phyloP scores from a whole-genome alignment of 305 asterid genomes.

The Solanum aculeatissimum region DNA sequence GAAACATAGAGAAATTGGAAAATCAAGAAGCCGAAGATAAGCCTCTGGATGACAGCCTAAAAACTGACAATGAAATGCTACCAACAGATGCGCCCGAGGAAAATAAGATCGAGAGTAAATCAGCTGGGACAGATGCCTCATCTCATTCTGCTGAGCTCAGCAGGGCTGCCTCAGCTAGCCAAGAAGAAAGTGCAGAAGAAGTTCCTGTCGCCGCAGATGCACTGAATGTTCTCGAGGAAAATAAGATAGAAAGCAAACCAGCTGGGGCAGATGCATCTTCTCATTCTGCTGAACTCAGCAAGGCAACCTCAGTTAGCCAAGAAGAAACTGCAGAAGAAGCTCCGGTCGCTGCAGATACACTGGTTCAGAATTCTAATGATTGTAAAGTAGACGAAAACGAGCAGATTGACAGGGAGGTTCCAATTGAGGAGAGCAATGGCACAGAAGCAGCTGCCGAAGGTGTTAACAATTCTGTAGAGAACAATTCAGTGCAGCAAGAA shows the following conservation, averaged over 20 bases:
- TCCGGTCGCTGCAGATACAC: neutral
- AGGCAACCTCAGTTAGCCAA: neutral
- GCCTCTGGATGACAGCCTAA: neutral
- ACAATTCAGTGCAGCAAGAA: neutral
- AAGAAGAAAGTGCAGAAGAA: neutral
- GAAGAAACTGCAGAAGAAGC: neutral
- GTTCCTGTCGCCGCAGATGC: neutral
- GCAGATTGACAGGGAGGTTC: neutral
- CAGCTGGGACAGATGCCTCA: neutral
- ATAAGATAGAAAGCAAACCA: neutral
- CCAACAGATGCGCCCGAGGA: neutral
- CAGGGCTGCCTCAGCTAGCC: neutral
- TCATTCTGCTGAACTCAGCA: neutral
- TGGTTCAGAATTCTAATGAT: neutral
- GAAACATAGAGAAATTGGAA: neutral
- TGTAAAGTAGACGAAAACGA: neutral
- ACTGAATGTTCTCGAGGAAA: neutral
- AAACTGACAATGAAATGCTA: neutral
- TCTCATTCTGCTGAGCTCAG: neutral
- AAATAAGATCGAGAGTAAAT: neutral
- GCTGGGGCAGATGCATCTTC: neutral
- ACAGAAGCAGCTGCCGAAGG: conserved; percentile 5
- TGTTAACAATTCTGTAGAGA: neutral
- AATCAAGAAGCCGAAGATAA: neutral
- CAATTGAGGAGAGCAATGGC: neutral